These are phyloP conservation scores for Plectosphaerella cucumerina DNA, from an alignment of 2,329 filamentous ascomycete species.

Conservation along the genomic window DNA sequence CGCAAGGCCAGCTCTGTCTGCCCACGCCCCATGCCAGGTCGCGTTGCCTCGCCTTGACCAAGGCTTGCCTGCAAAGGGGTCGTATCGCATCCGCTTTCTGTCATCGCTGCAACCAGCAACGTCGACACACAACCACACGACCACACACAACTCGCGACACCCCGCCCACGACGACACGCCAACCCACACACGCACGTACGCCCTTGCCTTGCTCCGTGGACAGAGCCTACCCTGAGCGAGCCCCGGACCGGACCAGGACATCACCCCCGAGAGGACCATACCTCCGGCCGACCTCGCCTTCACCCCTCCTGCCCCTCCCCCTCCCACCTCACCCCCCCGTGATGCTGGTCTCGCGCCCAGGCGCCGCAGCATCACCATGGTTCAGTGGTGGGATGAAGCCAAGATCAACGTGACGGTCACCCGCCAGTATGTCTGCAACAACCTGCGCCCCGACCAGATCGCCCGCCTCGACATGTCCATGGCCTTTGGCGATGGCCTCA, in stretches of 20 bases:
- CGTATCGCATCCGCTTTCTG: too few relatives aligned
- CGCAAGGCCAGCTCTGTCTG: too few relatives aligned
- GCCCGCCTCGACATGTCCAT: conserved; percentile 58
- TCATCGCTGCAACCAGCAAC: too few relatives aligned
- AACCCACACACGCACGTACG: too few relatives aligned
- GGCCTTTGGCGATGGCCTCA: conserved; percentile 63
- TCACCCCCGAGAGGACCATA: neutral
- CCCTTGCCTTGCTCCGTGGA: too few relatives aligned
- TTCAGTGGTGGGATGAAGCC: conserved; percentile 65
- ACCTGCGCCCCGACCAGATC: conserved; percentile 60
- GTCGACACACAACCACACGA: too few relatives aligned
- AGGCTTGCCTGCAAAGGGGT: too few relatives aligned
- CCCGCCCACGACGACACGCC: too few relatives aligned
- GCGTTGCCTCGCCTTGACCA: too few relatives aligned
- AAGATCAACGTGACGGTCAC: conserved; percentile 68
- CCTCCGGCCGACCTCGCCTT: conserved; percentile 1
- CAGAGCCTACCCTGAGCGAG: neutral
- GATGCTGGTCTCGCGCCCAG: conserved; percentile 3
- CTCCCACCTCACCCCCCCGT: too few relatives aligned
- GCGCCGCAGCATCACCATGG: conserved; percentile 8
- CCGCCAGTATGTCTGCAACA: conserved; percentile 60
- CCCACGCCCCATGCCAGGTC: too few relatives aligned
- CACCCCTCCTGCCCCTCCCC: conserved; percentile 1
- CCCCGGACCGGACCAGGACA: neutral
- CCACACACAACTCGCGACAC: too few relatives aligned